phyloP scores from a whole-genome alignment of 2,329 filamentous ascomycete genomes.

The Diaporthe aspalathi region DNA sequence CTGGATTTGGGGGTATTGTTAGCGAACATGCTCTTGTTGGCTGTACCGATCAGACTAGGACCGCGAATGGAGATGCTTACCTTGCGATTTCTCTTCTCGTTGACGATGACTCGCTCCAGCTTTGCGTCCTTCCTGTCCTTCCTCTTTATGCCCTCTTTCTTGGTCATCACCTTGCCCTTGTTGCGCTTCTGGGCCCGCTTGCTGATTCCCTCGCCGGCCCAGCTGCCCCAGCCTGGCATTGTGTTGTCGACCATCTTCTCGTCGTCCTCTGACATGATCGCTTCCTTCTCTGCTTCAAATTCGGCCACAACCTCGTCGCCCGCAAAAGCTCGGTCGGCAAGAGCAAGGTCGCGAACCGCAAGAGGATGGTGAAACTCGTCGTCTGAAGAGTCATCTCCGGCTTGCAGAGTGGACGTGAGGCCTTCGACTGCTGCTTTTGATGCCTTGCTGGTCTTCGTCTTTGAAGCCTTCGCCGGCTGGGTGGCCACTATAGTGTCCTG shows the following conservation, averaged over 20 bases:
- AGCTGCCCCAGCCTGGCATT: slow-evolving; percentile 94
- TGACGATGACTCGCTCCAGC: slow-evolving; percentile 88
- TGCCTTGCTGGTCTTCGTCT: slow-evolving; percentile 39
- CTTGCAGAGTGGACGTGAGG: slow-evolving; percentile 34
- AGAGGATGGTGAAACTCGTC: slow-evolving; percentile 65
- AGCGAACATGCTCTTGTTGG: slow-evolving; percentile 39
- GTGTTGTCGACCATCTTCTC: slow-evolving; percentile 85
- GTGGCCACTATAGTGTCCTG: slow-evolving; percentile 44
- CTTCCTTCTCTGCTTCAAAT: slow-evolving; percentile 84
- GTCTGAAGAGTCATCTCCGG: slow-evolving; percentile 54
- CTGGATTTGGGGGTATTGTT: slow-evolving; percentile 52
- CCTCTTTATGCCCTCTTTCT: slow-evolving; percentile 76
- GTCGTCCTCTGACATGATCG: slow-evolving; percentile 78
- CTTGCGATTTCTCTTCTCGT: slow-evolving; percentile 91
- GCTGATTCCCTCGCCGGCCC: slow-evolving; percentile 86
- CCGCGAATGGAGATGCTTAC: slow-evolving; percentile 55
- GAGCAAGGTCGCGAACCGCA: slow-evolving; percentile 70
- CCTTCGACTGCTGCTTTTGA: slow-evolving; percentile 35
- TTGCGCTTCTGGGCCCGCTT: slow-evolving; percentile 75
- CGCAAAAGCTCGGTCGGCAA: slow-evolving; percentile 87
- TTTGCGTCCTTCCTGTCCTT: slow-evolving; percentile 84
- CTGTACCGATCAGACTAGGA: not conserved
- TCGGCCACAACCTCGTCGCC: slow-evolving; percentile 85
- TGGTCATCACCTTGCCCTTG: slow-evolving; percentile 69
- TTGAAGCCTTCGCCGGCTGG: slow-evolving; percentile 39